Evolutionary conservation across 1,284 basidiomycete species (phyloP), one percentile per base, ranked within the genome.

Genomic region (Hypsizygus ulmarius): DNA sequence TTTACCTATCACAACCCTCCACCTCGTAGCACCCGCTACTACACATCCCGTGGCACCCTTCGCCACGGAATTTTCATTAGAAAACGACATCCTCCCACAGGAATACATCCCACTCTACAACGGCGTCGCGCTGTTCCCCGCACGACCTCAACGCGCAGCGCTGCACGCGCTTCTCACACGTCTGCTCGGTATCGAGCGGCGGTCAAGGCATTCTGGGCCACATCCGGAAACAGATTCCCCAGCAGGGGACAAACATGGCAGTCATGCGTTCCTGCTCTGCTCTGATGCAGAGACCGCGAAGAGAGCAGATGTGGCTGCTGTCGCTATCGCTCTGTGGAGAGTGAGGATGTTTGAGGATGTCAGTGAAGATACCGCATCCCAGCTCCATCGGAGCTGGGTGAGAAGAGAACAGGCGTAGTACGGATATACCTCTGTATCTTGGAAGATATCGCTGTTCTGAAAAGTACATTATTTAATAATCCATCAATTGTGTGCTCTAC

Each of bases 311-410:
- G 68, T 75, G 3, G 79, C 76, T 2, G 73, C 81, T 4, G 65
- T 85, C 9, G 82, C 81, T 0, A 75, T 84, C 40, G 85, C 88
- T 0, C 59, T 90, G 15, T 90, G 87, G 87, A 77, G 88, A 51
- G 50, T 89, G 39, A 72, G 82, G 49, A 80, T 90, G 77, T 90
- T 83, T 74, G 82, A 88, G 57, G 77, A 78, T 2, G 70, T 8
- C 28, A 27, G 36, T 1, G 53, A 48, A 36, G 53, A 55, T 34
- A 15, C 47, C 7, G 35, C 43, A 14, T 39, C 41, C 7, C 50
- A 52, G 37, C 32, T 42, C 2, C 27, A 25, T 11, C 28, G 1
- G 1, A 48, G 48, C 18, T 55, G 53, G 53, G 47, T 48, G n/a
- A 41, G 43, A 45, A 46, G 21, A 25, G 7, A 3, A 7, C 21